Conservation (phyloP, 2,329 filamentous ascomycete species). For the Albifimbria verrucaria region DNA sequence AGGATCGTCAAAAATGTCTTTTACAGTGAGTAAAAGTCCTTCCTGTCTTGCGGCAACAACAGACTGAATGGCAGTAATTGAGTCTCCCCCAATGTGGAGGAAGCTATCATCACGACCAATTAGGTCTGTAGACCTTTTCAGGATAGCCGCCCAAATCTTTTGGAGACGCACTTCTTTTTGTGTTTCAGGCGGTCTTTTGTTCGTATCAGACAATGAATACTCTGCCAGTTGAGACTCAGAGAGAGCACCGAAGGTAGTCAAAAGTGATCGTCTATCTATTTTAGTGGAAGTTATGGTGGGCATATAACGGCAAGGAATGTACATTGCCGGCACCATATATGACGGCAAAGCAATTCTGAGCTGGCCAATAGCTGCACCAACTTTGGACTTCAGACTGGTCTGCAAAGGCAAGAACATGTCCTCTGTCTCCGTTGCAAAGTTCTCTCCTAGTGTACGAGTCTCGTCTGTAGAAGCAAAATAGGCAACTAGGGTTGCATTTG, state of each 20-base stretch:
- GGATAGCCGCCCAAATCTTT: slow-evolving; percentile 12
- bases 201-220: not conserved
- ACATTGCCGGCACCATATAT: slow-evolving; percentile 14
- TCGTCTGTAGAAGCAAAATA: slow-evolving; percentile 23
- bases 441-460: not conserved
- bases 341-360: slow-evolving; percentile 11
- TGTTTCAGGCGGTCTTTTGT: not conserved
- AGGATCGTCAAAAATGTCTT: slow-evolving; percentile 8
- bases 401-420: too few species aligned
- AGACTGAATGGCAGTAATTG: slow-evolving; percentile 10
- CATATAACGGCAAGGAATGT: slow-evolving; percentile 8
- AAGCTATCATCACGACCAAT: slow-evolving; percentile 11
- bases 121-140: slow-evolving; percentile 3
- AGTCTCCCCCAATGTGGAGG: slow-evolving; percentile 11
- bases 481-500: slow-evolving; percentile 38
- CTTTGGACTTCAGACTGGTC: too few species aligned
- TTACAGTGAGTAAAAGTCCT: slow-evolving; percentile 5
- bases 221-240: slow-evolving; percentile 4
- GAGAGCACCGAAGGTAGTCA: not conserved
- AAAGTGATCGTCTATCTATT: slow-evolving; percentile 9
- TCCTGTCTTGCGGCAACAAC: slow-evolving; percentile 4
- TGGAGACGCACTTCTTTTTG: slow-evolving; percentile 6
- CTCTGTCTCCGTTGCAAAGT: not conserved
- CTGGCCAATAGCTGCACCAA: too few species aligned
- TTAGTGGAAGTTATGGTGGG: slow-evolving; percentile 13